Evolutionary conservation across 2,329 filamentous ascomycete genomes (phyloP), one percentile per base, ranked within the genome.

Genomic region (Malbranchea zuffiana): DNA sequence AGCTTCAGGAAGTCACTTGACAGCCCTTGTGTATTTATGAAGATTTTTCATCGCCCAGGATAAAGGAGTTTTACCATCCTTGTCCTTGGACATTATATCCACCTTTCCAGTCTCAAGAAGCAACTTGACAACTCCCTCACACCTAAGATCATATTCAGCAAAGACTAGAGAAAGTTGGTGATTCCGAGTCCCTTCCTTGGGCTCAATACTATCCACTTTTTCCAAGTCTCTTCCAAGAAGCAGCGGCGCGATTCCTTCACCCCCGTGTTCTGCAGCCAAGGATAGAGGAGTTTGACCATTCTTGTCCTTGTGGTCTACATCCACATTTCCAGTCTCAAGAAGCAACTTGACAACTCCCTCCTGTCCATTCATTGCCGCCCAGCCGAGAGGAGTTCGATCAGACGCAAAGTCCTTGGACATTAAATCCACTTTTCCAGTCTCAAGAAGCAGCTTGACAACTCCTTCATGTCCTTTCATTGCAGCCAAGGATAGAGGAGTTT

Each of bases 341-440:
- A 43, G 32, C 12, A 38, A n/a, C 27, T 33, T 24, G 11, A 37
- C 23, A n/a, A 27, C 25, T n/a, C 8, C 35, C 19, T 29, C 12
- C 3, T 31, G 35, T 5, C 18, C 27, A 6, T 10, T 7, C 19
- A 21, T 2, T 16, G 13, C 20, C 17, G 32, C 32, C 5, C 10
- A 12, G 7, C 13, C n/a, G 5, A 26, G 15, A n/a, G 32, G 18
- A 3, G 32, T 25, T 13, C 7, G 11, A 8, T 23, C 32, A 17
- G 13, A 2, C 12, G 29, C n/a, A n/a, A n/a, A 32, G 18, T 32
- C 17, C 17, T 16, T 12, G 17, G 17, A 32, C 11, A 13, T 6
- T 16, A 32, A n/a, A 6, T 32, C 29, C 3, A 17, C 29, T 16
- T 18, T 6, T 15, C 17, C 29, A 18, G 3, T 32, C 5, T 6